A percentile compares a stretch with the other conserved stretches of the same genome.
phyloP scores from a whole-genome alignment of 257 asterid species.

The Fraxinus pennsylvanica region DNA sequence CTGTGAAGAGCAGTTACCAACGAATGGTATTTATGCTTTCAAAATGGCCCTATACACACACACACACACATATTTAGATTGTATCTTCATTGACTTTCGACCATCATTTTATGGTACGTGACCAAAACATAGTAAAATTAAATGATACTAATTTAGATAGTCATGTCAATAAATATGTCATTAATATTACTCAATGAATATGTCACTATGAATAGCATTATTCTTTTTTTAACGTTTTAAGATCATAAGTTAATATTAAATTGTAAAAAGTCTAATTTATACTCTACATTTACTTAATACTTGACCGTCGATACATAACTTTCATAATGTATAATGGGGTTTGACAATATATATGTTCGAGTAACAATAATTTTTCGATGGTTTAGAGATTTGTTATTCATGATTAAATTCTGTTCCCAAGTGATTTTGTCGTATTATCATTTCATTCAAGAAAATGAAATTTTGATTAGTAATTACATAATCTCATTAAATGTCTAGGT shows the following conservation, averaged over 20 bases:
- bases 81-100: too few relatives aligned
- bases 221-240: too few relatives aligned
- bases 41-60: conserved; percentile 3
- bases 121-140: too few relatives aligned
- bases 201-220: too few relatives aligned
- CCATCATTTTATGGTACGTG: too few relatives aligned
- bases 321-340: not conserved
- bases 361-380: not conserved
- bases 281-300: too few relatives aligned
- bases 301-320: not conserved
- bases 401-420: not conserved
- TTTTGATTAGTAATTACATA: not conserved
- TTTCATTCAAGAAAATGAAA: not conserved
- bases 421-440: not conserved
- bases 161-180: too few relatives aligned
- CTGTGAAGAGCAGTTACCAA: not conserved
- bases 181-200: too few relatives aligned
- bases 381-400: not conserved
- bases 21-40: conserved; percentile 5
- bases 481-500: not conserved
- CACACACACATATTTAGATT: too few relatives aligned
- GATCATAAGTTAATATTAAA: too few relatives aligned
- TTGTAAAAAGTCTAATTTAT: too few relatives aligned
- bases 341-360: not conserved
- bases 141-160: too few relatives aligned